phyloP scores from a whole-genome alignment of 176 grass and related monocot genomes.

The Aechmea fasciata region DNA sequence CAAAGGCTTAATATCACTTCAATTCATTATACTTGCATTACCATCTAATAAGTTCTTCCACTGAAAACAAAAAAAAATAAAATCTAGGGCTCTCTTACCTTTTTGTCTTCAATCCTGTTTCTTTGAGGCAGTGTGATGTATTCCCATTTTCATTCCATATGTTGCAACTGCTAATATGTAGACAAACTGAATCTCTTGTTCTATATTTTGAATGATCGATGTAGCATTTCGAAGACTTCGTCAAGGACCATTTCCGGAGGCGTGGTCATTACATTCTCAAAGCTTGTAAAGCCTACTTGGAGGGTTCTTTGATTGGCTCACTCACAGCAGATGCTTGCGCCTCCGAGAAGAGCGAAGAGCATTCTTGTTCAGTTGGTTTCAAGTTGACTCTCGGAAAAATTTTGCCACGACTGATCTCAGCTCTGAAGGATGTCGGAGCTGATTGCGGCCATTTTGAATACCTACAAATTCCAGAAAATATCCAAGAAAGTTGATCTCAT shows the following conservation, averaged over 20 bases:
- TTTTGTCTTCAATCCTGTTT: neutral
- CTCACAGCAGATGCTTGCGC: conserved; percentile 56
- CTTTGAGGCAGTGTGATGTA: neutral
- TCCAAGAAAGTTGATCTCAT: conserved; percentile 33
- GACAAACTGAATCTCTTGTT: conserved; percentile 7
- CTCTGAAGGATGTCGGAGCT: conserved; percentile 48
- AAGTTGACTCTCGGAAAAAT: conserved; percentile 84
- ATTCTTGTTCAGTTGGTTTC: conserved; percentile 83
- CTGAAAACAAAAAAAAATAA: no score
- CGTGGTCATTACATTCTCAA: conserved; percentile 79
- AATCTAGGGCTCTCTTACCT: no score
- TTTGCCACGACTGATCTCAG: conserved; percentile 53
- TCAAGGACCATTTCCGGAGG: conserved; percentile 55
- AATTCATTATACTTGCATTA: no score
- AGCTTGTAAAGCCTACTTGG: conserved; percentile 87
- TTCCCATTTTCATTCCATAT: neutral
- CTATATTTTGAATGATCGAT: conserved; percentile 5
- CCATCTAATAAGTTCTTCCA: no score
- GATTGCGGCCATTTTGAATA: conserved; percentile 63
- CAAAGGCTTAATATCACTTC: no score
- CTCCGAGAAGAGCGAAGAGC: conserved; percentile 50
- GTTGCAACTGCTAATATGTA: neutral
- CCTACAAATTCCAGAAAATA: conserved; percentile 41
- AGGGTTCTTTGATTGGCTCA: conserved; percentile 60
- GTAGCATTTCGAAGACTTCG: conserved; percentile 92